phyloP scores from a whole-genome alignment of 306 rosid species.

The Myrica gale region DNA sequence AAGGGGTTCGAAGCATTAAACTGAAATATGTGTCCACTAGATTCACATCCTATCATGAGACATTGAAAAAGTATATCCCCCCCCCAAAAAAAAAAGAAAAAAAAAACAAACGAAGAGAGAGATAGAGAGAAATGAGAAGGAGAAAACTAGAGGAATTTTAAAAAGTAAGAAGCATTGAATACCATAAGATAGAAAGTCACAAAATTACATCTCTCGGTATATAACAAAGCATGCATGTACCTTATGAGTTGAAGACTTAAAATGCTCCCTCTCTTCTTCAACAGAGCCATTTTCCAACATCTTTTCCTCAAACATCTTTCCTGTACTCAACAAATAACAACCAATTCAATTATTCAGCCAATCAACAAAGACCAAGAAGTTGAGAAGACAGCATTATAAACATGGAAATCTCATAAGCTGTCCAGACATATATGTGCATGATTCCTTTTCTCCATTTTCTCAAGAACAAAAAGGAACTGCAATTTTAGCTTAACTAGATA shows the following conservation, averaged over 20 bases:
- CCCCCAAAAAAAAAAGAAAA: too few relatives aligned
- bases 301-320: slow-evolving; percentile 27
- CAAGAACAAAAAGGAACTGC: not conserved
- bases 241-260: slow-evolving; percentile 35
- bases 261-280: slow-evolving; percentile 29
- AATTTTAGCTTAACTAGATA: not conserved
- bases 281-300: slow-evolving; percentile 24
- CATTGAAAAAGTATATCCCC: not conserved
- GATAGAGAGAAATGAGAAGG: not conserved
- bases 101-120: not conserved
- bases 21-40: slow-evolving; percentile 1
- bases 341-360: not conserved
- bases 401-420: not conserved
- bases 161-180: not conserved
- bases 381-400: not conserved
- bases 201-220: not conserved
- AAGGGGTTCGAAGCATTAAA: slow-evolving; percentile 15
- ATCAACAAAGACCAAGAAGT: not conserved
- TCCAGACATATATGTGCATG: not conserved
- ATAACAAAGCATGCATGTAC: slow-evolving; percentile 29
- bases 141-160: not conserved
- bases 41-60: not conserved
- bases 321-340: slow-evolving; percentile 25
- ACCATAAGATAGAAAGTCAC: not conserved
- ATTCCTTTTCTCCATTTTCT: not conserved